These are phyloP conservation scores for Starmera quercuum DNA, from an alignment of 805 yeast species.

Conservation along the genomic window DNA sequence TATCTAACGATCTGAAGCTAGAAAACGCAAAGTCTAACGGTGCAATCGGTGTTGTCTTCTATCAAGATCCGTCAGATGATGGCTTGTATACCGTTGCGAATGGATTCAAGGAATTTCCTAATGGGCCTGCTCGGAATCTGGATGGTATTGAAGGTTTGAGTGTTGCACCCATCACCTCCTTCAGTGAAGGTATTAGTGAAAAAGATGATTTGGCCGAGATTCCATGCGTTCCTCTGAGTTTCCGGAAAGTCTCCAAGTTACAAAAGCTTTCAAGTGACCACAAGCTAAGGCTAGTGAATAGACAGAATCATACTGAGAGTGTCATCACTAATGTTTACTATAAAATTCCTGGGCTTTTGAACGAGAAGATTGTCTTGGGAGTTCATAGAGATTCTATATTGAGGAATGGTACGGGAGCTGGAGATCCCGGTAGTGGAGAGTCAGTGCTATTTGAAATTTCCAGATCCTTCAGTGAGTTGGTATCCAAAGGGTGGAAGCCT, in stretches of 20 bases:
- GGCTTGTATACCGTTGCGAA: conserved; percentile 43
- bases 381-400: conserved; percentile 42
- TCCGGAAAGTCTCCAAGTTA: too few species aligned
- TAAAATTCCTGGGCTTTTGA: conserved; percentile 49
- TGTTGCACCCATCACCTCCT: background rate
- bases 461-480: conserved; percentile 38
- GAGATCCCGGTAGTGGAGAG: conserved; percentile 44
- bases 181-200: background rate
- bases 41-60: conserved; percentile 54
- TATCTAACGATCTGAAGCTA: conserved; percentile 49
- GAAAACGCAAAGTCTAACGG: conserved; percentile 56
- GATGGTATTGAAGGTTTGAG: too few species aligned
- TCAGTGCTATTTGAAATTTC: conserved; percentile 44
- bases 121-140: conserved; percentile 63
- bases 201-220: background rate
- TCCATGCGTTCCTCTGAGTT: background rate
- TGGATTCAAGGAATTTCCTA: conserved; percentile 52
- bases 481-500: conserved; percentile 60
- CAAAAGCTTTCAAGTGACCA: too few species aligned
- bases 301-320: conserved; percentile 32
- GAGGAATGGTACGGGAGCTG: conserved; percentile 40
- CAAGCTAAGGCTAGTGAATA: conserved; percentile 31
- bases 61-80: conserved; percentile 55
- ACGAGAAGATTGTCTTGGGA: conserved; percentile 48
- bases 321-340: conserved; percentile 43